These are phyloP conservation scores for Fusarium robinianum DNA, from an alignment of 2,329 filamentous ascomycete genomes.

Conservation along the genomic window DNA sequence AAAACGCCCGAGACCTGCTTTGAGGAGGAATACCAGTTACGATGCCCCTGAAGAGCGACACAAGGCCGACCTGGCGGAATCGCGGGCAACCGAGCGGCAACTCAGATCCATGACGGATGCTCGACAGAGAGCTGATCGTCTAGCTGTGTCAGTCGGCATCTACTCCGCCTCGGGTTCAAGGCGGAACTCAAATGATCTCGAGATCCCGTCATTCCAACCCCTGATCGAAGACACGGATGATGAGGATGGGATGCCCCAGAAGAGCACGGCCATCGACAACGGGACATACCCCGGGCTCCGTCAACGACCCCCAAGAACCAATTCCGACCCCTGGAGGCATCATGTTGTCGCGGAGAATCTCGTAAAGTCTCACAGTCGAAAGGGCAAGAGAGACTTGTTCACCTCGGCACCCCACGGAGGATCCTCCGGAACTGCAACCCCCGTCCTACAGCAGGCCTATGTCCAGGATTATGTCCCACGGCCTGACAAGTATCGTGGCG, in stretches of 20 bases:
- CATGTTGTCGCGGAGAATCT: slow-evolving; percentile 43
- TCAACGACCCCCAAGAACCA: slow-evolving; percentile 23
- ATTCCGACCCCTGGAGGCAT: slow-evolving; percentile 28
- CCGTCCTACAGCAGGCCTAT: slow-evolving; percentile 54
- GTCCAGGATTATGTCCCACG: slow-evolving; percentile 63
- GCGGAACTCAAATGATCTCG: slow-evolving; percentile 42
- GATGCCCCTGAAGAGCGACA: slow-evolving; percentile 47
- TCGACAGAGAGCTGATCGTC: slow-evolving; percentile 44
- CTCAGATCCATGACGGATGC: slow-evolving; percentile 48
- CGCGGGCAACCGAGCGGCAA: slow-evolving; percentile 43
- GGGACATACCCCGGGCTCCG: slow-evolving; percentile 32
- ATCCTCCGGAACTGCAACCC: slow-evolving; percentile 45
- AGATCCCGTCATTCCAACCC: slow-evolving; percentile 39
- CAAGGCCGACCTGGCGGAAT: slow-evolving; percentile 47
- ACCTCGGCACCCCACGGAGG: slow-evolving; percentile 32
- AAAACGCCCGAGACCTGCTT: slow-evolving; percentile 43
- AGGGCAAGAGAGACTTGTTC: slow-evolving; percentile 40
- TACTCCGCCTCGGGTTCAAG: slow-evolving; percentile 45
- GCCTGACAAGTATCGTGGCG: slow-evolving; percentile 71
- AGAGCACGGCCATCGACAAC: slow-evolving; percentile 19
- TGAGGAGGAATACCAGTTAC: slow-evolving; percentile 51
- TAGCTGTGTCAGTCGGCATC: slow-evolving; percentile 47
- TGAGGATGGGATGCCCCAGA: slow-evolving; percentile 31
- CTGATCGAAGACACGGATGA: slow-evolving; percentile 40
- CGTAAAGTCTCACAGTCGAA: slow-evolving; percentile 41